Base-by-base conservation (phyloP, 768 basidiomycete genomes). In the Epithele typhae region DNA sequence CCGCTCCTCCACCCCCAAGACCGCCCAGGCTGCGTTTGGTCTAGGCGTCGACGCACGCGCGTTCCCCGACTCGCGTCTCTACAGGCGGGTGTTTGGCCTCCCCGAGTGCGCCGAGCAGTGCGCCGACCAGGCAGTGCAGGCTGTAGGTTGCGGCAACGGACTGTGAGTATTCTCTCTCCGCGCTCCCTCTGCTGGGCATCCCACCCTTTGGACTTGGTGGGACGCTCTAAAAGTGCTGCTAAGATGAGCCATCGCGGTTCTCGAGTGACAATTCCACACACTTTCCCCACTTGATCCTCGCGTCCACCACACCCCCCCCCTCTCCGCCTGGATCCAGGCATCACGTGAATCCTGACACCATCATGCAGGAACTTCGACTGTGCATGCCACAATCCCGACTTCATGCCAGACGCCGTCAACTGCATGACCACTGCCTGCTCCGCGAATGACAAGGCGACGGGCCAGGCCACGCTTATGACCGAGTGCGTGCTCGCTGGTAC, bases 131-230 rank as follows among this genome's bases (percentile, higher is more conserved):
- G 54, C 49, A 12, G 39, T 25, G 4, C 27, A 37, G 5, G 18
- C 40, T 7, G 36, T 51, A 3, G 54, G 49, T n/a, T 55, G 54
- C 22, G 49, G 49, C 1, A 23, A 24, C 17, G 18, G 25, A 1
- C 32, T 55, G 54, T 55, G 40, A 45, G 54, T 51, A 19, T 18
- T n/a, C n/a, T n/a, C n/a, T n/a, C n/a, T n/a, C n/a, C n/a, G n/a
- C n/a, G n/a, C n/a, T n/a, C n/a, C n/a, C n/a, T n/a, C n/a, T n/a
- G n/a, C n/a, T n/a, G n/a, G n/a, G n/a, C n/a, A n/a, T n/a, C n/a
- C n/a, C n/a, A n/a, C n/a, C n/a, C n/a, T n/a, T n/a, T n/a, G n/a
- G n/a, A n/a, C n/a, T n/a, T n/a, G n/a, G n/a, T n/a, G n/a, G n/a
- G n/a, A n/a, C n/a, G n/a, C n/a, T n/a, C n/a, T n/a, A n/a, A n/a